Conservation (phyloP, 805 yeast genomes). For the Vanderwaltozyma polyspora region DNA sequence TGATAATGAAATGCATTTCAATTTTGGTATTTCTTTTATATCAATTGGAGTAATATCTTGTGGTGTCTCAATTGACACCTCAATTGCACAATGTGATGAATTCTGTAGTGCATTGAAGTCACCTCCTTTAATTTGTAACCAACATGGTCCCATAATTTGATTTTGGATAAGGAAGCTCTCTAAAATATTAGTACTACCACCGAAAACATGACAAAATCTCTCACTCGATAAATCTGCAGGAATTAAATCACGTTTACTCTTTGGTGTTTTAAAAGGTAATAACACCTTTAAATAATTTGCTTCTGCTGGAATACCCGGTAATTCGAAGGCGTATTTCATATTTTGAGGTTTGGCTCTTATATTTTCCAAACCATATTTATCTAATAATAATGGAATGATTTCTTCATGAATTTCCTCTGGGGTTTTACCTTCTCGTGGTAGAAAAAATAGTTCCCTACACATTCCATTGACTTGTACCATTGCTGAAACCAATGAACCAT, state of each 20-base stretch:
- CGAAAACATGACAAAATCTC: conserved; percentile 71
- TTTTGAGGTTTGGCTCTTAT: conserved; percentile 60
- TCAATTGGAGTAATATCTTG: conserved; percentile 36
- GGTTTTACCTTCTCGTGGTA: conserved; percentile 53
- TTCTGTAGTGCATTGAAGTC: conserved; percentile 48
- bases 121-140: conserved; percentile 67
- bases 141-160: conserved; percentile 94
- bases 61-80: conserved; percentile 48
- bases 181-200: conserved; percentile 59
- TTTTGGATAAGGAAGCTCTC: conserved; percentile 78
- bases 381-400: conserved; percentile 52
- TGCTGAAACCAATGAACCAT: conserved; percentile 54
- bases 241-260: conserved; percentile 33
- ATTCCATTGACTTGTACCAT: conserved; percentile 66
- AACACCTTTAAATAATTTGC: conserved; percentile 70
- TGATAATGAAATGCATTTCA: conserved; percentile 63
- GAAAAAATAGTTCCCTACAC: conserved; percentile 59
- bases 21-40: conserved; percentile 45
- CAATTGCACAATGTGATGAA: conserved; percentile 74
- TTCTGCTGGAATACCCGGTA: conserved; percentile 62
- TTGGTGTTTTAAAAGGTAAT: conserved; percentile 62
- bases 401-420: conserved; percentile 70
- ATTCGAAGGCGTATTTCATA: conserved; percentile 82
- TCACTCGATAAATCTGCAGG: conserved; percentile 64
- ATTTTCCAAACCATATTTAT: conserved; percentile 47